These are phyloP conservation scores for Pythium monospermum DNA, from an alignment of 352 stramenopile genomes.

Conservation along the genomic window DNA sequence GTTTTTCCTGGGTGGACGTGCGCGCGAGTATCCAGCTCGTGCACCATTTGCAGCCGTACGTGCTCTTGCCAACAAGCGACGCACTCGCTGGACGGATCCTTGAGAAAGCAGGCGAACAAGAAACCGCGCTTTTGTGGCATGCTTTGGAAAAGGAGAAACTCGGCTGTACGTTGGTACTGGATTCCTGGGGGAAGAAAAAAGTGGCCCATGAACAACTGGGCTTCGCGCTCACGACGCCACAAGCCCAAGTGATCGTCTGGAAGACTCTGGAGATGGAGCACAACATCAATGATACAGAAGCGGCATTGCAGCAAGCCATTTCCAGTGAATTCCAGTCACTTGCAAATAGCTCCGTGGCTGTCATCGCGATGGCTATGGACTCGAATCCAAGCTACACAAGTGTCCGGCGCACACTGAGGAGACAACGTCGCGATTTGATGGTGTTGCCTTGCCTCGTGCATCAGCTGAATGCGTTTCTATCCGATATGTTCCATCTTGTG, in stretches of 20 bases:
- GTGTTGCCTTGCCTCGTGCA: slow-evolving; percentile 18
- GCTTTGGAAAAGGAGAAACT: slow-evolving; percentile 16
- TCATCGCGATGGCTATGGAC: slow-evolving; percentile 12
- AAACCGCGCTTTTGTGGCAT: slow-evolving; percentile 6
- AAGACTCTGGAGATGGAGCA: not conserved
- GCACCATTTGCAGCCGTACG: slow-evolving; percentile 10
- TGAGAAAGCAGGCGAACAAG: slow-evolving; percentile 10
- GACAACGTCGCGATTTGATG: slow-evolving; percentile 16
- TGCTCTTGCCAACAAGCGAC: slow-evolving; percentile 4
- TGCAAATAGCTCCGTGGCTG: slow-evolving; percentile 2
- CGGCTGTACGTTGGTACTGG: slow-evolving; percentile 20
- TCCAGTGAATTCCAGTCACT: not conserved
- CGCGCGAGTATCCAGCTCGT: slow-evolving; percentile 16
- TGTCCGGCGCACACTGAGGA: not conserved
- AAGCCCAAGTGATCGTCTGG: slow-evolving; percentile 4
- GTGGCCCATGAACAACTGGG: slow-evolving; percentile 3
- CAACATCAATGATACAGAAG: not conserved
- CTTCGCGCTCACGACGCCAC: slow-evolving; percentile 12
- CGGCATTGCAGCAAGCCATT: slow-evolving; percentile 1
- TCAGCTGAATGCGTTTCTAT: slow-evolving; percentile 14
- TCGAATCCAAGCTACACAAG: slow-evolving; percentile 6
- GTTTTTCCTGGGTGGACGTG: slow-evolving; percentile 19
- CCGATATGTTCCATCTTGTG: slow-evolving; percentile 12
- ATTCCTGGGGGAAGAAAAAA: slow-evolving; percentile 6
- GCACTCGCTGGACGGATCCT: slow-evolving; percentile 9